phyloP scores from a whole-genome alignment of 2,329 filamentous ascomycete species.

The Beauveria australis region DNA sequence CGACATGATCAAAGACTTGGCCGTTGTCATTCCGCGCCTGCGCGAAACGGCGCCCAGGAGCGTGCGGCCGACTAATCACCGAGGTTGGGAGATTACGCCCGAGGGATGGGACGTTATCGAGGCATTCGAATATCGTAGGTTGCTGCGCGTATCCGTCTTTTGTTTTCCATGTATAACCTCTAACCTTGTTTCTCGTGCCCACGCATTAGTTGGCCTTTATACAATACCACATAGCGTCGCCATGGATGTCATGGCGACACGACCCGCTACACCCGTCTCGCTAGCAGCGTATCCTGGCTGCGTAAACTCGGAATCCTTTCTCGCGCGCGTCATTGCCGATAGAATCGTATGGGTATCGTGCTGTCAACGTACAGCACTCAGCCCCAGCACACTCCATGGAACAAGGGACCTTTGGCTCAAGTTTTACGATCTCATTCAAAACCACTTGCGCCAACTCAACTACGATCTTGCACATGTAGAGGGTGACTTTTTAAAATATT shows the following conservation, averaged over 20 bases:
- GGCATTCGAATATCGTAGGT: conserved; percentile 7
- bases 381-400: not conserved
- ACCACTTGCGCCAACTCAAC: conserved; percentile 1
- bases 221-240: not conserved
- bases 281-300: conserved; percentile 1
- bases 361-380: not conserved
- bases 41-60: conserved; percentile 1
- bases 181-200: not conserved
- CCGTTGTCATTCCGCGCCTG: not conserved
- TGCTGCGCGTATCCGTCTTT: not conserved
- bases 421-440: not conserved
- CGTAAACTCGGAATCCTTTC: conserved; percentile 6
- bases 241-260: not conserved
- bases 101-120: conserved; percentile 8
- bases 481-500: not conserved
- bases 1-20: not conserved
- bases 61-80: not conserved
- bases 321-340: conserved; percentile 6
- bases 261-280: not conserved
- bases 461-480: not conserved
- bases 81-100: conserved; percentile 3
- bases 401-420: not conserved
- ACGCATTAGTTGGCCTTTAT: not conserved
- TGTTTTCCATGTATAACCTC: not conserved
- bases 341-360: conserved; percentile 6